Evolutionary conservation across 2,329 filamentous ascomycete species (phyloP).

Genomic region (Lecanoromycetidae sp.): DNA sequence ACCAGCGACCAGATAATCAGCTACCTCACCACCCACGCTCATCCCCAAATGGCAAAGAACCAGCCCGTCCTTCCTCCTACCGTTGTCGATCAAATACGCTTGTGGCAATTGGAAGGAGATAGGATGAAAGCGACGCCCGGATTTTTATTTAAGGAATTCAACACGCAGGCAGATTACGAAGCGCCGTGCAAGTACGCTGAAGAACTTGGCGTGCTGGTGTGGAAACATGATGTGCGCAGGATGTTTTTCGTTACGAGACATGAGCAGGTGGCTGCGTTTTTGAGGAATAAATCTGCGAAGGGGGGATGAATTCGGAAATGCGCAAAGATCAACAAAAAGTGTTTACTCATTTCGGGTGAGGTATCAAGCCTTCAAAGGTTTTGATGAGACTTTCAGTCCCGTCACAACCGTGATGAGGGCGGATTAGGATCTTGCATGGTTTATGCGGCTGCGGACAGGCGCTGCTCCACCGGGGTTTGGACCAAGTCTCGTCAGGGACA

Average conservation of each 20-base stretch:
- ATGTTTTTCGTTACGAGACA: slow-evolving; percentile 88
- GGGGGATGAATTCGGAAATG: slow-evolving; percentile 18
- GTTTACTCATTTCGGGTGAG: too few relatives aligned
- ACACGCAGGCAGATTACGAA: slow-evolving; percentile 52
- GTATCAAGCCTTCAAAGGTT: background rate
- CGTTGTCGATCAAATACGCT: slow-evolving; percentile 89
- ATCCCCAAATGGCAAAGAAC: slow-evolving; percentile 74
- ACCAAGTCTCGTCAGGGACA: too few relatives aligned
- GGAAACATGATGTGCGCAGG: slow-evolving; percentile 66
- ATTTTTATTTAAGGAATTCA: slow-evolving; percentile 84
- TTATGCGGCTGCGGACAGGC: too few relatives aligned
- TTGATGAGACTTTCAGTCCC: too few relatives aligned
- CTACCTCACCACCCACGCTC: slow-evolving; percentile 83
- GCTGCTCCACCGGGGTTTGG: too few relatives aligned
- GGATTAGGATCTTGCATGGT: too few relatives aligned
- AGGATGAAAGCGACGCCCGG: slow-evolving; percentile 74
- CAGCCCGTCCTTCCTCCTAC: slow-evolving; percentile 68
- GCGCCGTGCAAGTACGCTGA: slow-evolving; percentile 54
- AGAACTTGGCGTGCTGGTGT: slow-evolving; percentile 79
- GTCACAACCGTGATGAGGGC: too few relatives aligned
- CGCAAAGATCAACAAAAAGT: too few relatives aligned
- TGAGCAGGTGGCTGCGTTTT: slow-evolving; percentile 74
- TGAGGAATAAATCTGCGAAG: slow-evolving; percentile 52
- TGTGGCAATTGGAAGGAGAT: slow-evolving; percentile 97
- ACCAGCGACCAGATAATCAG: slow-evolving; percentile 90